Percentiles rank a stretch among this genome's conserved stretches.
phyloP scores from a whole-genome alignment of 2,329 filamentous ascomycete genomes.

The Aspergillus quadricinctus region DNA sequence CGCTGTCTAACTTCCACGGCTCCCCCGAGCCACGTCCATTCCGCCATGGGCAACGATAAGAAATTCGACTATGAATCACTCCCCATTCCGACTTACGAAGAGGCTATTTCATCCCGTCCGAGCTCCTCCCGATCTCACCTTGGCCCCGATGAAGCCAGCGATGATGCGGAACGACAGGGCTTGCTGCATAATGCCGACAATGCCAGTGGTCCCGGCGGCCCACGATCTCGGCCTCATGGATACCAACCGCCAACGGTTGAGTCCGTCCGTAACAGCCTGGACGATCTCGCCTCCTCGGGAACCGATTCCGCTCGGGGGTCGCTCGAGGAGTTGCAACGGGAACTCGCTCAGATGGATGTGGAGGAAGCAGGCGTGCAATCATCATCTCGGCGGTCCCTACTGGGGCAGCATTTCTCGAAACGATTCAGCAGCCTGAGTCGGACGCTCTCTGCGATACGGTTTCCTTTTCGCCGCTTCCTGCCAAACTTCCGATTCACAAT shows the following conservation, averaged over 20 bases:
- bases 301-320: conserved; percentile 52
- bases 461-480: conserved; percentile 47
- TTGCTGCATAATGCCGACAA: conserved; percentile 57
- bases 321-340: conserved; percentile 64
- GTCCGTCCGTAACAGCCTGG: conserved; percentile 64
- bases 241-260: conserved; percentile 82
- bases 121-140: conserved; percentile 47
- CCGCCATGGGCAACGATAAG: conserved; percentile 46
- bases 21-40: conserved; percentile 27
- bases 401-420: conserved; percentile 52
- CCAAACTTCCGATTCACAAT: conserved; percentile 39
- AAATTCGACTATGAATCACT: conserved; percentile 58
- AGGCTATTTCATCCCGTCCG: conserved; percentile 63
- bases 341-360: conserved; percentile 86
- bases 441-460: conserved; percentile 54
- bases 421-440: conserved; percentile 53
- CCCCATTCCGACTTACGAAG: conserved; percentile 79
- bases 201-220: conserved; percentile 32
- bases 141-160: conserved; percentile 57
- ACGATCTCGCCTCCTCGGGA: conserved; percentile 51
- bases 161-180: conserved; percentile 72
- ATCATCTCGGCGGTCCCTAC: conserved; percentile 31
- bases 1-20: conserved; percentile 27
- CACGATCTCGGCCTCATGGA: conserved; percentile 47
- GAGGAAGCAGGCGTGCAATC: conserved; percentile 56